Base-by-base conservation (phyloP, 2,329 filamentous ascomycete species). In the Elsinoe necatrix region DNA sequence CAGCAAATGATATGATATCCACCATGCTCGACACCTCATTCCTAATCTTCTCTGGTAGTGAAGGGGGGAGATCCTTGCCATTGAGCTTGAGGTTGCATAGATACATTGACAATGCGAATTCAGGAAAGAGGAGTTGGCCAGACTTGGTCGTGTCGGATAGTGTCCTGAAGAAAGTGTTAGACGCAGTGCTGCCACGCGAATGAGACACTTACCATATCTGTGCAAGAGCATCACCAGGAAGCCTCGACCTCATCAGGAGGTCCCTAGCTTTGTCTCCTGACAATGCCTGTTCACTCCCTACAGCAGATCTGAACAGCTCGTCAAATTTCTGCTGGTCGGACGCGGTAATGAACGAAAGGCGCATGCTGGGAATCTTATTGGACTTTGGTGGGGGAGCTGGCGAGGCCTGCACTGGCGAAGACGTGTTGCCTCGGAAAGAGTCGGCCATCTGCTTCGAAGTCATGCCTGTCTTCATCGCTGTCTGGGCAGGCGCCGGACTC, bases 1-100 rank as follows among this genome's bases (percentile, higher is more conserved):
- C 81, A 63, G 86, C 89, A 69, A 98, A 98, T 59, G 90, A 95
- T 68, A 98, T 98, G 57, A 98, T 98, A 68, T 98, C 93, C 39
- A 98, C 93, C 91, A 98, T 97, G 72, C 93, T 95, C 2, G 92
- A 97, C 16, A 98, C 93, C 71, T 98, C 93, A 66, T 98, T 98
- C 75, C 84, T 87, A 62, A 98, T 85, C 58, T 83, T 86, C 29
- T 96, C 90, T 0, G 93, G 93, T 8, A 98, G 77, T 4, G 68
- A 71, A 1, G 78, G 67, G 0, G 93, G 93, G 21, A 98, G 72
- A 0, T 84, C 77, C 72, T 95, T 95, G 58, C 90, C 89, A 0
- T 89, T 93, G 58, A 97, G 77, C 69, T 86, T 93, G 63, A 98
- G 69, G 68, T 97, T 98, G 77, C 93, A 98, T 29, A 98, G 82